These are phyloP conservation scores for Leucosporidium scottii DNA, from an alignment of 768 basidiomycete genomes.

Conservation along the genomic window DNA sequence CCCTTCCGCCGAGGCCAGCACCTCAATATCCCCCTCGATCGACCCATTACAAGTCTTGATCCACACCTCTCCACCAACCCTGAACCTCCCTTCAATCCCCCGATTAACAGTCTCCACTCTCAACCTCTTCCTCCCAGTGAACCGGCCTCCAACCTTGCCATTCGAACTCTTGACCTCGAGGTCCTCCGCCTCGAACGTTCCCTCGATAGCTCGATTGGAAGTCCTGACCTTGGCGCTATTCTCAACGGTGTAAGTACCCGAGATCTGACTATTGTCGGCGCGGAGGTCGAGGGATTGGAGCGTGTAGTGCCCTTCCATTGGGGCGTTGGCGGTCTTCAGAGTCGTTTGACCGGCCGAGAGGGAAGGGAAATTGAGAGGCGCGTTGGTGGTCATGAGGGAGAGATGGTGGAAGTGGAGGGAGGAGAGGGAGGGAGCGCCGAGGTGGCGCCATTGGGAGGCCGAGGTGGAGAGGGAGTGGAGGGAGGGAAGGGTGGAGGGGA, in stretches of 20 bases:
- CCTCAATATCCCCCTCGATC: background rate
- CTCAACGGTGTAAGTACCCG: background rate
- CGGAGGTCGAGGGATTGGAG: background rate
- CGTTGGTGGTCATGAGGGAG: slow-evolving; percentile 1
- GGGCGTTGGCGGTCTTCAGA: background rate
- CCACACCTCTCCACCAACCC: background rate
- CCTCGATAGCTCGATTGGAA: background rate
- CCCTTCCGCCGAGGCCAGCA: background rate
- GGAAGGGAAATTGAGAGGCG: background rate
- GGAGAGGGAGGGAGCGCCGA: slow-evolving; percentile 5
- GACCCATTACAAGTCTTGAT: background rate
- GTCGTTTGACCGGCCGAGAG: background rate
- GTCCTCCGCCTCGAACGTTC: background rate
- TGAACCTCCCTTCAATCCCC: background rate
- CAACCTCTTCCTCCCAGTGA: background rate
- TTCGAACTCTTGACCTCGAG: background rate
- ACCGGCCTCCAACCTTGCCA: background rate
- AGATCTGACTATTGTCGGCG: background rate
- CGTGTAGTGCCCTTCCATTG: background rate
- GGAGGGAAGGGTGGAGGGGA: background rate
- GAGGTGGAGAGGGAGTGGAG: slow-evolving; percentile 5
- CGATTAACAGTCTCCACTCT: background rate
- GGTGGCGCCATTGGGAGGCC: background rate
- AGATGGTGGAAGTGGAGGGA: background rate
- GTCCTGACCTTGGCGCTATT: background rate